Base-by-base conservation (phyloP, 495 filamentous ascomycete species). In the Oleoguttula mirabilis region DNA sequence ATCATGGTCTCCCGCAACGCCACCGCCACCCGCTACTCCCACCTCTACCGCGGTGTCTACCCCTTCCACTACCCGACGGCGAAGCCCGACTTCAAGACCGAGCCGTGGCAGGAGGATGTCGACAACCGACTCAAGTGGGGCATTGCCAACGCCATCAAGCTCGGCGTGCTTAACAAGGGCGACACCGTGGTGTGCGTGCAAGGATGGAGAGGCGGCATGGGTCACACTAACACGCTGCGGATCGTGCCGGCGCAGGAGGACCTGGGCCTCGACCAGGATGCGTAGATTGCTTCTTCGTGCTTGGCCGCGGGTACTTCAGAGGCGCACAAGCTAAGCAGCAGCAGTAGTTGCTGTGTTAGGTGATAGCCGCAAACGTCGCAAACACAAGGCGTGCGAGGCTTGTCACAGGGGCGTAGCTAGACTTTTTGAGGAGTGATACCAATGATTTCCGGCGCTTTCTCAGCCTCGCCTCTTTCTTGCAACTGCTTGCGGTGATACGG, bases 91-190 rank as follows among this genome's bases (percentile, higher is more conserved):
- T 98, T 95, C 69, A 66, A 66, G 54, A 70, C 68, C 54, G 78
- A 78, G 56, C 80, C 88, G 60, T 98, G 90, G 90, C 92, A 98
- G 67, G 85, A 95, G 68, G 92, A 98, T 65, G 90, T 98, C 52
- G 90, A 98, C 68, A 73, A 80, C 57, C 84, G 90, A 55, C 82
- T 96, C 52, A 90, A 84, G 69, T 98, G 88, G 88, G 92, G 82
- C 62, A 81, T 96, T 60, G 60, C 63, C 55, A 74, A 84, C 56
- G 90, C 85, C 51, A 77, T 92, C 51, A 75, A 77, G 58, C 77
- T 98, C 43, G 81, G 82, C 42, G 73, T 95, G 43, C 70, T 98
- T 54, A 72, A 69, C 56, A 75, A 82, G 62, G 86, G 79, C 43
- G 86, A 92, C 58, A 76, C 75, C 48, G 82, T 96, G 27, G 78